Conservation (phyloP, 169 alveolate genomes). For the Blepharisma undulans region DNA sequence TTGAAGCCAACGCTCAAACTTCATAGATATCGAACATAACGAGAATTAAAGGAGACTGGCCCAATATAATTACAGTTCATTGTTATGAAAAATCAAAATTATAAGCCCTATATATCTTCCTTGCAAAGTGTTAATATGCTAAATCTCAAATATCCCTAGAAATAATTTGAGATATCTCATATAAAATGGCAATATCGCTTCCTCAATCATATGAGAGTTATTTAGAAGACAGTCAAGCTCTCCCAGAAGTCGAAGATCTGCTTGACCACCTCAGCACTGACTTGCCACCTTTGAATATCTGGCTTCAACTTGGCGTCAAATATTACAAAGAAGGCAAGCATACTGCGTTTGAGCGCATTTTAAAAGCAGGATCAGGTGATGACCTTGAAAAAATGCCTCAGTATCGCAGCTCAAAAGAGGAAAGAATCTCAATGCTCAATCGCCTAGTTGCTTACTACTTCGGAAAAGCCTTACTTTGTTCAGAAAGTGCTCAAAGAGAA, state of each 20-base stretch:
- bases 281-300: conserved; percentile 25
- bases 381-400: conserved; percentile 30
- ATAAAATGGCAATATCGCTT: not conserved
- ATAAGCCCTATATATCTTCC: too few relatives aligned
- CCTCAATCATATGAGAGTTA: not conserved
- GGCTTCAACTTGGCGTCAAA: conserved; percentile 25
- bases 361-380: conserved; percentile 25
- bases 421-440: conserved; percentile 31
- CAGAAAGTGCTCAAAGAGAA: conserved; percentile 12
- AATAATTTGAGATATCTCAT: too few relatives aligned
- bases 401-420: not conserved
- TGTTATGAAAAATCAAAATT: too few relatives aligned
- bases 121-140: too few relatives aligned
- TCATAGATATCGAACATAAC: too few relatives aligned
- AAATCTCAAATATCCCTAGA: too few relatives aligned
- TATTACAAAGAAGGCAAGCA: conserved; percentile 21
- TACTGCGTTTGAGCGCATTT: conserved; percentile 4
- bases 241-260: conserved; percentile 31
- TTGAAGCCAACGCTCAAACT: too few relatives aligned
- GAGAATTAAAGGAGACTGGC: too few relatives aligned
- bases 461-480: not conserved
- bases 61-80: too few relatives aligned
- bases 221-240: not conserved
- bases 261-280: conserved; percentile 24
- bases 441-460: conserved; percentile 34